Evolutionary conservation across 2,329 filamentous ascomycete genomes (phyloP), one percentile per base, ranked within the genome.

Genomic region (Ophiognomonia clavigignenti-juglandacearum): DNA sequence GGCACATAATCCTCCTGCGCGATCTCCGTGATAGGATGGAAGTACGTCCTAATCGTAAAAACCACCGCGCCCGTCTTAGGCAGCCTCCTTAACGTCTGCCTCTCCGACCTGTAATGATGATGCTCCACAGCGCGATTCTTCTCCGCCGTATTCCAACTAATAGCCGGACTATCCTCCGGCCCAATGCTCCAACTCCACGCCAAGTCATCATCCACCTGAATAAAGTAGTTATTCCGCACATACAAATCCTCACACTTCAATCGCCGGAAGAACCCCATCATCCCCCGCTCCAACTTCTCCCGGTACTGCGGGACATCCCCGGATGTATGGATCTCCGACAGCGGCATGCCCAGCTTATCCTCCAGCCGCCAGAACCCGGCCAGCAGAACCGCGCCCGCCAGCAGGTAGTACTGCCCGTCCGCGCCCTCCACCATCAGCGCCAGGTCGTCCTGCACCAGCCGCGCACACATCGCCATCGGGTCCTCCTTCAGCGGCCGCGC

Each of bases 31-130:
- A 92, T 66, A 0, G 85, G 85, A 50, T 83, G 77, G 58, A 92
- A 90, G 62, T 92, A 92, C 1, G 87, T 92, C 11, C 87, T 71
- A 42, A 92, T 88, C 0, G 87, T 91, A 57, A 92, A 92, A 4
- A 84, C 78, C 1, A 84, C 70, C 0, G 71, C 80, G 0, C 78
- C 76, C 1, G 70, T 73, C 54, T 65, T 71, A 4, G 81, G 81
- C 49, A 85, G 68, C 40, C 86, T 65, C 11, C 86, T 68, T 43
- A 92, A 60, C 16, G 77, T 80, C 70, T 92, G 87, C 36, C 87
- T 66, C 67, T 92, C 87, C 0, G 82, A 88, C 14, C 89, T 76
- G 64, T 93, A 93, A 60, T 73, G 84, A 62, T 92, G 87, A 53
- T 90, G 71, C 59, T 84, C 68, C 51, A 95, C 78, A 0, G 83